Base-by-base conservation (phyloP, 1,284 basidiomycete species). In the Boletus semigastroideus region DNA sequence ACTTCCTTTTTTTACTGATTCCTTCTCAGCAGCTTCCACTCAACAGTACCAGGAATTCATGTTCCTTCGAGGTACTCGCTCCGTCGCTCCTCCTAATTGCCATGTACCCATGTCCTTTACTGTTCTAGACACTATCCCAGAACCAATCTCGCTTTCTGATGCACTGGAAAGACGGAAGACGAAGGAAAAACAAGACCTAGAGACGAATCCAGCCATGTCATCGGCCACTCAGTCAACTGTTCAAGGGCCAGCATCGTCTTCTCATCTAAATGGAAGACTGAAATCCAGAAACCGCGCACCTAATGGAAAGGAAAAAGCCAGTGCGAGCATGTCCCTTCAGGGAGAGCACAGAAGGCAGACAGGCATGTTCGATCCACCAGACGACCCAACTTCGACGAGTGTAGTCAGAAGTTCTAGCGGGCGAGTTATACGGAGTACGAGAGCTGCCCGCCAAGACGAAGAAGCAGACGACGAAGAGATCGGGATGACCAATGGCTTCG, bases 31-130 rank as follows among this genome's bases (percentile, higher is more conserved):
- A 34, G 72, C 71, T 40, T 78, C 81, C 5, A 76, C 81, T 8
- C 74, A 78, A 53, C 78, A 78, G 61, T 80, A 82, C 55, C 79
- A 81, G 62, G 82, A 87, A 61, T 85, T 87, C 58, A 78, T 77
- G 70, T 88, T 89, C 61, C 77, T 90, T 9, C 70, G 76, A 72
- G 87, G 87, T 84, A 61, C 39, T 28, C 34, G 16, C 37, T 44
- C 49, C 7, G 10, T 25, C 7, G 10, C 22, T 34, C 3, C 8
- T 33, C 19, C 6, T 13, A 28, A 13, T 5, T 25, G 16, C 2
- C 30, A 36, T 34, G 17, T 46, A 27, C 36, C 52, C 49, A 53
- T 44, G 42, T 51, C 28, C 36, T 46, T n/a, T 25, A 28, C 48
- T 20, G 12, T 36, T 19, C 27, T 56, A 90, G 87, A 88, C 57